Base-by-base conservation (phyloP, 305 asterid genomes). In the Lippia alba region DNA sequence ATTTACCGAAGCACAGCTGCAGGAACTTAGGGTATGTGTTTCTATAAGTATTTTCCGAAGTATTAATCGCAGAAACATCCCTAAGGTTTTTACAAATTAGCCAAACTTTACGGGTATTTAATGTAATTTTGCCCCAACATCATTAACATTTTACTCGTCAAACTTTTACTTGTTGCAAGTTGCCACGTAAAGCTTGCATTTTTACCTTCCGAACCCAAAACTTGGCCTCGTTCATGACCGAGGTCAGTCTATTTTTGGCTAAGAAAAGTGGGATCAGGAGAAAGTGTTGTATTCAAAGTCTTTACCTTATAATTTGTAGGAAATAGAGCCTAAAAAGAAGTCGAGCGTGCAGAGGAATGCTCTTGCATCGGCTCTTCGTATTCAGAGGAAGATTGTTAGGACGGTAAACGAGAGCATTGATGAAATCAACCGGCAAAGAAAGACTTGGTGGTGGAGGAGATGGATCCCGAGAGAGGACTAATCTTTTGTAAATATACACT, bases 381-480 rank as follows among this genome's bases (percentile, higher is more conserved):
- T 85, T 44, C 94, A 87, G 80, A 78, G 97, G 74, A 94, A 90
- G 73, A 78, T 92, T 33, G 32, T 89, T 17, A 72, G 78, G 75
- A 89, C 99, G 4, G 9, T 92, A 63, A 88, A 84, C 32, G 96
- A 85, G 76, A 92, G 87, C 36, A 86, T 90, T 0, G 97, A 85
- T 72, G 96, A 94, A 69, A 87, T 91, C 19, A 85, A 80, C 45
- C 81, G 72, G 72, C 78, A 74, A 30, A 78, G 92, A 80, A 90
- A 88, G 88, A 84, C 96, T 75, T 56, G 84, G 10, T 92, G 99
- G 99, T 94, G 98, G 99, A 94, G 86, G 84, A 64, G 83, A 70
- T 90, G 99, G 99, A 94, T 94, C 81, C 99, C 98, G 12, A 90
- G 84, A 64, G 96, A 91, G 84, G 94, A 93, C 36, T 87, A 73